Percentiles rank a stretch among this genome's conserved stretches.
Conservation (phyloP, 148 eudicot genomes). For the Rhododendron ovatum region DNA sequence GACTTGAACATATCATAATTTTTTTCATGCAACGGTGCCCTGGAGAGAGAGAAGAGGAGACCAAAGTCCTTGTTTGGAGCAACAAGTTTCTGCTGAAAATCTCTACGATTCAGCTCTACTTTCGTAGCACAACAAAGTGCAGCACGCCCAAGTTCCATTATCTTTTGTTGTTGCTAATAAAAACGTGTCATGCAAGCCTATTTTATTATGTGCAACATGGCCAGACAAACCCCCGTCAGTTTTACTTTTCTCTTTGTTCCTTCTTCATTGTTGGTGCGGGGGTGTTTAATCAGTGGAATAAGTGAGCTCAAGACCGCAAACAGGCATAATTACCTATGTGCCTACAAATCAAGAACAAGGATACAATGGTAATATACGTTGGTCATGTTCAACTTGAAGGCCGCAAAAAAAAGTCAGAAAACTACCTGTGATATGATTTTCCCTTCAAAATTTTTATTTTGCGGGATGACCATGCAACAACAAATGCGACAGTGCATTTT, state of each 20-base stretch:
- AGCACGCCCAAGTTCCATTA: no score
- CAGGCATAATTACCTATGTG: background rate
- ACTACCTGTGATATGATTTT: conserved; percentile 78
- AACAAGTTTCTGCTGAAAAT: background rate
- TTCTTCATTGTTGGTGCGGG: background rate
- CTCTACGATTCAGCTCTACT: background rate
- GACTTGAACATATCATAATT: background rate
- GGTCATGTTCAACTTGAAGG: background rate
- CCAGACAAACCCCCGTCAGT: background rate
- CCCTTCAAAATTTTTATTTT: conserved; percentile 85
- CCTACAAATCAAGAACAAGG: background rate
- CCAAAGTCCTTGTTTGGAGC: background rate
- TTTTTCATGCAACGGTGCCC: no score
- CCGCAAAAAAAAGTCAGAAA: background rate
- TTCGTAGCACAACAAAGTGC: background rate
- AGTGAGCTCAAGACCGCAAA: background rate
- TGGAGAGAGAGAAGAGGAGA: background rate
- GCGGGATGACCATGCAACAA: conserved; percentile 91
- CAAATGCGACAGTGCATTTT: conserved; percentile 83
- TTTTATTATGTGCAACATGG: background rate
- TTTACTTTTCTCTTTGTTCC: background rate
- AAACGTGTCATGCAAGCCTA: background rate
- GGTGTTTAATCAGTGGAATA: background rate
- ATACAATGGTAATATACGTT: background rate
- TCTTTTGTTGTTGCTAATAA: background rate